Conservation (phyloP, 1,284 basidiomycete species). For the Ceratobasidium sp. region DNA sequence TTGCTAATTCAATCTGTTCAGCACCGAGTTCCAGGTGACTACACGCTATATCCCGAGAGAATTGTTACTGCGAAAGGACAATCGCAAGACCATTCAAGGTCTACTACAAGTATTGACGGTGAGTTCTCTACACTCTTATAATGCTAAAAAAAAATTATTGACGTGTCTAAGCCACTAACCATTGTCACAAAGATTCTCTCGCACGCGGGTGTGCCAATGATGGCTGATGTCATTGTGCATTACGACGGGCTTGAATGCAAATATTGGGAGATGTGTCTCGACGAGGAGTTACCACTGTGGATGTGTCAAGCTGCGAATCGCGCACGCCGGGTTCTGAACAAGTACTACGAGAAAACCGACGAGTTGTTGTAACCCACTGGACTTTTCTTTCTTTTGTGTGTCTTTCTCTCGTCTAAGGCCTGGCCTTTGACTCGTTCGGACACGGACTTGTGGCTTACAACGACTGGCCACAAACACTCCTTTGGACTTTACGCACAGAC, state of each 20-base stretch:
- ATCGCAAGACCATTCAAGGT: not conserved
- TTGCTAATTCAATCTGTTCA: not conserved
- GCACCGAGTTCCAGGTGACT: not conserved
- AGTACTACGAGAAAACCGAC: slow-evolving; percentile 7
- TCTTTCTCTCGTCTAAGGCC: not conserved
- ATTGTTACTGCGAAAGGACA: not conserved
- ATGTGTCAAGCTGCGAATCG: not conserved
- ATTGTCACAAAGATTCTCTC: not conserved
- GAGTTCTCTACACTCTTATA: not conserved
- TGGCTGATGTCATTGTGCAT: slow-evolving; percentile 5
- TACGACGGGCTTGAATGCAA: not conserved
- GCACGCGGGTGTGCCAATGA: not conserved
- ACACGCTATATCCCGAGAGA: not conserved
- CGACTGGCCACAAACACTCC: too few relatives aligned
- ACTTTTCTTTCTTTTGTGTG: not conserved
- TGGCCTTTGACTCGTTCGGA: too few relatives aligned
- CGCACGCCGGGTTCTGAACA: not conserved
- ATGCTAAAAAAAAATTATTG: not conserved
- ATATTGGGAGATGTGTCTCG: not conserved
- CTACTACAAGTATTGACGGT: not conserved
- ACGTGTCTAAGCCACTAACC: not conserved
- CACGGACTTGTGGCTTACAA: too few relatives aligned
- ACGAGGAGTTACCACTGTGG: not conserved
- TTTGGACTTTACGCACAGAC: too few relatives aligned
- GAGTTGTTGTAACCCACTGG: too few relatives aligned